Evolutionary conservation across 176 grass and related monocot species (phyloP).

Genomic region (Dactylis glomerata): DNA sequence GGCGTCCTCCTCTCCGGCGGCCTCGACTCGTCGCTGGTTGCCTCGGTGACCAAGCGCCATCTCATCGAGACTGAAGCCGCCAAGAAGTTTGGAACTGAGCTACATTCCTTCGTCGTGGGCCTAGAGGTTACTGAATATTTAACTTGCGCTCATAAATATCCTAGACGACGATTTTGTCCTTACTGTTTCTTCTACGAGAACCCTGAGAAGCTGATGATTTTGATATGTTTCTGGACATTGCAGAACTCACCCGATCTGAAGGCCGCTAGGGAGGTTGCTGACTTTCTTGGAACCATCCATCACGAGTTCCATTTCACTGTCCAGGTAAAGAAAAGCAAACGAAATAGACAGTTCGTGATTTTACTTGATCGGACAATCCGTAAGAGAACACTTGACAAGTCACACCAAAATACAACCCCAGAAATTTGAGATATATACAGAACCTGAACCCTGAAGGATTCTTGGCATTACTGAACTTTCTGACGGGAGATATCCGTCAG

Average conservation of each 20-base stretch:
- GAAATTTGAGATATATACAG: neutral
- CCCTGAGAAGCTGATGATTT: neutral
- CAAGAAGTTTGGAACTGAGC: slow-evolving; percentile 75
- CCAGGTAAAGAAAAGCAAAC: slow-evolving; percentile 44
- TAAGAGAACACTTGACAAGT: neutral
- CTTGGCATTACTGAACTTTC: neutral
- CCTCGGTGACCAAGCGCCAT: slow-evolving; percentile 80
- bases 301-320: slow-evolving; percentile 97
- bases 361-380: neutral
- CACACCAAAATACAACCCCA: neutral
- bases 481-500: too few relatives aligned
- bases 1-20: slow-evolving; percentile 91
- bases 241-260: slow-evolving; percentile 91
- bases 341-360: neutral
- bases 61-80: slow-evolving; percentile 85
- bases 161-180: neutral
- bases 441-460: neutral
- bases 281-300: slow-evolving; percentile 82
- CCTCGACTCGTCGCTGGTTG: slow-evolving; percentile 89
- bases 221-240: neutral
- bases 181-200: neutral
- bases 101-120: slow-evolving; percentile 95
- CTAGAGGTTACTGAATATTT: slow-evolving; percentile 49
- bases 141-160: neutral
- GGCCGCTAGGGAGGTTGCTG: slow-evolving; percentile 77